phyloP scores from a whole-genome alignment of 2,329 filamentous ascomycete genomes.

The Ustulina deusta region DNA sequence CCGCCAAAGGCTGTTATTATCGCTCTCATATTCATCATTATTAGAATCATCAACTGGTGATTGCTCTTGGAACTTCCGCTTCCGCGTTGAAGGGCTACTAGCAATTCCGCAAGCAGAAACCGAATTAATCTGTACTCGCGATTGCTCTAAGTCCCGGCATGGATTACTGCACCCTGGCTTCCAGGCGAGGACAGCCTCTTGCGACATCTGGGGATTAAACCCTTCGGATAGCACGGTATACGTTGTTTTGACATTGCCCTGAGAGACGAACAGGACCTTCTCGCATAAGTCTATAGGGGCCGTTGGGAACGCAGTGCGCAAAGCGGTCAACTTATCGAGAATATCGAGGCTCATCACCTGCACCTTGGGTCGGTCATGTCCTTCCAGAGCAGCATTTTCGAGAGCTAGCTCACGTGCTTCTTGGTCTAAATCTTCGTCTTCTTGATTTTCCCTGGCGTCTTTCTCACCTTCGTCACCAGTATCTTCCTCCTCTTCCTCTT shows the following conservation, averaged over 20 bases:
- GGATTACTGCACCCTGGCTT: conserved; percentile 4
- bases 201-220: conserved; percentile 49
- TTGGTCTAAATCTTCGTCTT: conserved; percentile 43
- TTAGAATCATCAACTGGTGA: conserved; percentile 36
- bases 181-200: conserved; percentile 38
- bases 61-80: conserved; percentile 47
- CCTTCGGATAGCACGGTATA: conserved; percentile 54
- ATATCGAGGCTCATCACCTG: conserved; percentile 37
- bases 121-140: neutral
- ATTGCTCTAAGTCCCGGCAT: neutral
- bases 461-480: neutral
- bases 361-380: conserved; percentile 19
- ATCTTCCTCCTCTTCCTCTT: conserved; percentile 44
- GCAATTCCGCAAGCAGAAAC: neutral
- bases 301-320: conserved; percentile 59
- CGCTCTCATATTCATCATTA: conserved; percentile 47
- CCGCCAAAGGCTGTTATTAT: conserved; percentile 12
- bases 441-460: conserved; percentile 46
- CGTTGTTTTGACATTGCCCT: conserved; percentile 53
- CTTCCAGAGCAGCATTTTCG: conserved; percentile 51
- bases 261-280: conserved; percentile 51
- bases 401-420: conserved; percentile 59
- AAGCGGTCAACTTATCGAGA: conserved; percentile 53
- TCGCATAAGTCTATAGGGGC: conserved; percentile 54
- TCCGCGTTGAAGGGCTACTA: neutral